These are phyloP conservation scores for Cryptosporidium ubiquitum DNA, from an alignment of 169 alveolate genomes.

Conservation along the genomic window DNA sequence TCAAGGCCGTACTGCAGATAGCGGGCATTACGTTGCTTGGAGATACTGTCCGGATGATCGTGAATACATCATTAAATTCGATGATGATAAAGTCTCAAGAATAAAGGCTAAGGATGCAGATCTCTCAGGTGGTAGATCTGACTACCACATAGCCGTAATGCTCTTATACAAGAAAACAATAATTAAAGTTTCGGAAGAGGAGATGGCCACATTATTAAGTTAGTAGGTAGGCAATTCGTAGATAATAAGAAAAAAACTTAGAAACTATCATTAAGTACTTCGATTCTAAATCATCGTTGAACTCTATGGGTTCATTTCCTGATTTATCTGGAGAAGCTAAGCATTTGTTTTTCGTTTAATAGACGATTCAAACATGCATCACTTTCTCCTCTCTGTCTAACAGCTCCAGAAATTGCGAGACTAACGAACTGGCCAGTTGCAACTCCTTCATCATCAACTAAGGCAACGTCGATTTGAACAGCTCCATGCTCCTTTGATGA, in stretches of 20 bases:
- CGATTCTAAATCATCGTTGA: not conserved
- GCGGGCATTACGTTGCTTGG: constrained; percentile 98
- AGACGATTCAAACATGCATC: constrained; percentile 94
- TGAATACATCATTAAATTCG: constrained; percentile 81
- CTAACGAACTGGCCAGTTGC: constrained; percentile 86
- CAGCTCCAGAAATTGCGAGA: constrained; percentile 90
- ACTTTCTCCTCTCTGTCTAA: constrained; percentile 92
- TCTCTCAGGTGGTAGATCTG: constrained; percentile 91
- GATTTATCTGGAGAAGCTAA: constrained; percentile 83
- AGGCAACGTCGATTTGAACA: constrained; percentile 92
- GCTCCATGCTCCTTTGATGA: constrained; percentile 94
- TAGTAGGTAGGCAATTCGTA: not conserved
- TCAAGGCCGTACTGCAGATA: constrained; percentile 96
- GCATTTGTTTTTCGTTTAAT: constrained; percentile 88
- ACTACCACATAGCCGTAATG: constrained; percentile 88
- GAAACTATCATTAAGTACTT: constrained; percentile 18
- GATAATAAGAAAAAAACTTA: constrained; percentile 4
- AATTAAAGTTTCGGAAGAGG: constrained; percentile 77
- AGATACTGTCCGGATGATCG: constrained; percentile 47
- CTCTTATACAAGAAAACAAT: constrained; percentile 79
- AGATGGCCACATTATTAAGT: constrained; percentile 54
- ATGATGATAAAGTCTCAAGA: constrained; percentile 88
- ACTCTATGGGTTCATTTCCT: not conserved
- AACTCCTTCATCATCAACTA: constrained; percentile 91
- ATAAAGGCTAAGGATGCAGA: constrained; percentile 84